Percentiles rank a stretch among this genome's conserved stretches.
Evolutionary conservation across 306 rosid species (phyloP).

Genomic region (Malus fusca): DNA sequence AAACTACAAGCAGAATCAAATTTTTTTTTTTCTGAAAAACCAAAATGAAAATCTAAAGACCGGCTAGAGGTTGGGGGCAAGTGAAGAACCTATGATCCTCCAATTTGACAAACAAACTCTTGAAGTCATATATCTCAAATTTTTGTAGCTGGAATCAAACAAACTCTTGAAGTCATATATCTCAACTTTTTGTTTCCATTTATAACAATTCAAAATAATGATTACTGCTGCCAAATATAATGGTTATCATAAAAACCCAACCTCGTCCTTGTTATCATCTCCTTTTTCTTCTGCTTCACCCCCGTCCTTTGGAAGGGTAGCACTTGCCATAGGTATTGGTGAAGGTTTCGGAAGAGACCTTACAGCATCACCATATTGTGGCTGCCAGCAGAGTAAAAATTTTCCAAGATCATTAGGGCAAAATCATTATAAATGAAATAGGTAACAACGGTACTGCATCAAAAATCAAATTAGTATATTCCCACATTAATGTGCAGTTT

Average conservation of each 20-base stretch:
- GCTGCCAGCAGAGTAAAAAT: slow-evolving; percentile 37
- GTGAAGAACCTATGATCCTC: neutral
- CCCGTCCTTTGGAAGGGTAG: slow-evolving; percentile 35
- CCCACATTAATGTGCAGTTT: neutral
- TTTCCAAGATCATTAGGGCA: neutral
- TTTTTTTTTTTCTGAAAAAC: neutral
- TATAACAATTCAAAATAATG: neutral
- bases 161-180: neutral
- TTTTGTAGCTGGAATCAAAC: neutral
- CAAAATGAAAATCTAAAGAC: neutral
- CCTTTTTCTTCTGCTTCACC: slow-evolving; percentile 31
- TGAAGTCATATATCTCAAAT: neutral
- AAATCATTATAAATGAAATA: neutral
- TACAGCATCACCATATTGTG: slow-evolving; percentile 39
- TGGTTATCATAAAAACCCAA: slow-evolving; percentile 15
- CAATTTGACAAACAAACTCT: neutral
- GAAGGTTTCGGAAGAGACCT: slow-evolving; percentile 73
- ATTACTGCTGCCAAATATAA: neutral
- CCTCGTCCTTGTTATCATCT: slow-evolving; percentile 48
- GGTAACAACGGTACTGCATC: neutral
- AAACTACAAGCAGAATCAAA: neutral
- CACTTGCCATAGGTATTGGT: slow-evolving; percentile 40
- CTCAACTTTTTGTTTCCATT: neutral
- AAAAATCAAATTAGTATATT: neutral
- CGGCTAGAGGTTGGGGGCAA: neutral